Conservation (phyloP, 371 early-diverging fungal species). For the Apophysomyces ossiformis region DNA sequence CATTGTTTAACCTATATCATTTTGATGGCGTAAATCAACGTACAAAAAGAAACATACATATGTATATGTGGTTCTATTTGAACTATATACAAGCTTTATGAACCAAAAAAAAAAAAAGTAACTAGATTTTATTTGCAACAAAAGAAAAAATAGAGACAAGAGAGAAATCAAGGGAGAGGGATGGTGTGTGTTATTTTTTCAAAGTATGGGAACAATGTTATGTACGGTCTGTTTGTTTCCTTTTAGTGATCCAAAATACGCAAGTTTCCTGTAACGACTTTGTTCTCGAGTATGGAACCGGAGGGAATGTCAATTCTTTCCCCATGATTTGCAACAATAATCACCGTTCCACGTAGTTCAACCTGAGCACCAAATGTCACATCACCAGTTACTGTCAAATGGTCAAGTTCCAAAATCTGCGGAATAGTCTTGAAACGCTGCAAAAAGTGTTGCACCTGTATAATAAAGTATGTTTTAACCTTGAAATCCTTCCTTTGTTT, state of each 20-base stretch:
- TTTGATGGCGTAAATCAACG: too few relatives aligned
- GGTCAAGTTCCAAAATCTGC: slow-evolving; percentile 97
- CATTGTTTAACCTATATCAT: too few relatives aligned
- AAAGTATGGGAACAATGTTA: background rate
- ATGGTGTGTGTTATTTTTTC: background rate
- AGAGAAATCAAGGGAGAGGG: background rate
- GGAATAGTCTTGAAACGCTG: slow-evolving; percentile 94
- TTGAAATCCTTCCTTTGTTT: background rate
- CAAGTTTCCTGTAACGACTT: slow-evolving; percentile 97
- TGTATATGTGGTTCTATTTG: too few relatives aligned
- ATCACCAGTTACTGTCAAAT: slow-evolving; percentile 98
- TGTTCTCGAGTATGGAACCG: slow-evolving; percentile 97
- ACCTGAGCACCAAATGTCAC: slow-evolving; percentile 97
- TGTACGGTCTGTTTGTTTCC: background rate
- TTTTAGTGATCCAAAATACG: slow-evolving; percentile 82
- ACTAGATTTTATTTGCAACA: background rate
- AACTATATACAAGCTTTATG: background rate
- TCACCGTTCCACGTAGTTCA: slow-evolving; percentile 96
- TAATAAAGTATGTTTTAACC: background rate
- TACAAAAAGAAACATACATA: too few relatives aligned
- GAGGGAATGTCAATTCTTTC: slow-evolving; percentile 98
- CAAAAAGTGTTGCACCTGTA: slow-evolving; percentile 34
- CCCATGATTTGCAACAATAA: slow-evolving; percentile 98
- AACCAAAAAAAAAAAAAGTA: background rate
- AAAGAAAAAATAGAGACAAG: background rate